Evolutionary conservation across 805 yeast species (phyloP).

Genomic region (Metschnikowia cubensis): DNA sequence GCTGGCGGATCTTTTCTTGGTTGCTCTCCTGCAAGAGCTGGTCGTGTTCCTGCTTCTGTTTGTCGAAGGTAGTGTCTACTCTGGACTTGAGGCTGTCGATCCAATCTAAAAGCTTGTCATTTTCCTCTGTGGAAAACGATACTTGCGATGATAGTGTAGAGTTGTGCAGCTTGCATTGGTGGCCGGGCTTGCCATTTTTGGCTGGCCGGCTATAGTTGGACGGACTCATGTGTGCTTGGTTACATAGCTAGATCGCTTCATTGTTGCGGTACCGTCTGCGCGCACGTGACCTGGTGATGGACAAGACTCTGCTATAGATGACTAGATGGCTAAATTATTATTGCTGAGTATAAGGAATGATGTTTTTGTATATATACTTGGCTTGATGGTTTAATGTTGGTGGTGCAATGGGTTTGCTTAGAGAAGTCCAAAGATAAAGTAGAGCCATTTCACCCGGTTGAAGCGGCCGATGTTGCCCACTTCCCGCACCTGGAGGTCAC

Average conservation of each 20-base stretch:
- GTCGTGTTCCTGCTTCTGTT: conserved; percentile 11
- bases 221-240: not conserved
- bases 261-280: conserved; percentile 3
- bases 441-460: conserved; percentile 51
- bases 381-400: not conserved
- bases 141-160: not conserved
- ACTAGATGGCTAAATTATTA: too few relatives aligned
- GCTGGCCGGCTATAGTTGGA: not conserved
- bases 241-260: not conserved
- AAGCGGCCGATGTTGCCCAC: conserved; percentile 50
- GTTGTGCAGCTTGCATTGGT: not conserved
- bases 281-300: conserved; percentile 1
- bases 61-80: conserved; percentile 9
- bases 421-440: conserved; percentile 45
- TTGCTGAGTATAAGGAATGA: too few relatives aligned
- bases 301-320: not conserved
- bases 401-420: not conserved
- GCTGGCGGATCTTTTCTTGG: conserved; percentile 19
- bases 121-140: conserved; percentile 5
- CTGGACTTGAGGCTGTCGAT: conserved; percentile 16
- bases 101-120: conserved; percentile 15
- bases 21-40: conserved; percentile 10
- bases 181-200: not conserved
- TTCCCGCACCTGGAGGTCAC: conserved; percentile 56
- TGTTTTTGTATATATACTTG: not conserved